These are phyloP conservation scores for Fusarium mexicanum DNA, from an alignment of 2,329 filamentous ascomycete genomes.

Conservation along the genomic window DNA sequence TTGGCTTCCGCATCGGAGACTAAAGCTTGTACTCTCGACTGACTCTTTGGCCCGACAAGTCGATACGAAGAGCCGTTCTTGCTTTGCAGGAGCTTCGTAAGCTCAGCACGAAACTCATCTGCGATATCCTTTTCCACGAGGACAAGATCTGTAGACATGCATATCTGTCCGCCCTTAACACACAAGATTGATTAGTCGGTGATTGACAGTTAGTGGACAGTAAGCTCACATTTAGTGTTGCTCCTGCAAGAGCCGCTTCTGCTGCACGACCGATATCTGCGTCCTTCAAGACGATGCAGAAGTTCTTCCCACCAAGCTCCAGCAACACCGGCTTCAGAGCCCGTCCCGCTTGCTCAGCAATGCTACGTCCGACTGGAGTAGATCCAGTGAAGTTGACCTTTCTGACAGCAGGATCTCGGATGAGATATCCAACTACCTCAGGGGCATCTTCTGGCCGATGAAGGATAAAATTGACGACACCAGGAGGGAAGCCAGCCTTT, in stretches of 20 bases:
- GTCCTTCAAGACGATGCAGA: not conserved
- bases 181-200: not conserved
- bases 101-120: not conserved
- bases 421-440: not conserved
- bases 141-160: not conserved
- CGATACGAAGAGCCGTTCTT: accelerated
- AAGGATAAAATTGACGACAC: not conserved
- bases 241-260: not conserved
- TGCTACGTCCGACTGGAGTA: not conserved
- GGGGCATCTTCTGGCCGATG: not conserved
- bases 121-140: not conserved
- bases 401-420: not conserved
- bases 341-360: not conserved
- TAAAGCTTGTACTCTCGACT: not conserved
- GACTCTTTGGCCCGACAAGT: not conserved
- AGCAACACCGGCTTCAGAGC: not conserved
- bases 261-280: not conserved
- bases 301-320: not conserved
- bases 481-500: not conserved
- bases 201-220: no score
- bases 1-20: not conserved
- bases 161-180: not conserved
- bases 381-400: not conserved
- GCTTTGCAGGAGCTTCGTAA: not conserved
- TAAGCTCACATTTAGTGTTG: not conserved